Conservation (phyloP, 305 asterid genomes). For the Solanum hybrid region DNA sequence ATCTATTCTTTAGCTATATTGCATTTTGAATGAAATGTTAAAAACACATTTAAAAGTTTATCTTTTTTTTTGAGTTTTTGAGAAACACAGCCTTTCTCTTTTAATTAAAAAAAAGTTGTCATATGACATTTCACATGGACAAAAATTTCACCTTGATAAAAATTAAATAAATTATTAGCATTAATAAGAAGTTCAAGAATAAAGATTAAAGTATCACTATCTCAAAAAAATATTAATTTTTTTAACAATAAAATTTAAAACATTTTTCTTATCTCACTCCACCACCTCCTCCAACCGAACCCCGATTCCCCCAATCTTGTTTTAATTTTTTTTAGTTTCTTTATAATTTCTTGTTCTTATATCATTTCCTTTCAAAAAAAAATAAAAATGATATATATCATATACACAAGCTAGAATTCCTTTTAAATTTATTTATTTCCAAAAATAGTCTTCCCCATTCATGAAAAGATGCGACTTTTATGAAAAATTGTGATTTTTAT, state of each 20-base stretch:
- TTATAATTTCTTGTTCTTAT: too few relatives aligned
- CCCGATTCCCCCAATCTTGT: neutral
- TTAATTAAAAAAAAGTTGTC: neutral
- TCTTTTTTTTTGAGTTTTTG: neutral
- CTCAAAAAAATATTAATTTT: too few relatives aligned
- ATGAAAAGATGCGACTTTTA: too few relatives aligned
- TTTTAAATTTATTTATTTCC: too few relatives aligned
- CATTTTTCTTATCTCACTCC: neutral
- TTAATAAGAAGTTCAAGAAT: too few relatives aligned
- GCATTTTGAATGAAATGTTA: neutral
- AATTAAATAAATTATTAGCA: too few relatives aligned
- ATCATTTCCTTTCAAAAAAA: too few relatives aligned
- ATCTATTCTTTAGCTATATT: neutral
- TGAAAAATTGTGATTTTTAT: too few relatives aligned
- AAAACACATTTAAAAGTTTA: neutral
- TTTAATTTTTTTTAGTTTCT: too few relatives aligned
- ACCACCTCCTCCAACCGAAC: neutral
- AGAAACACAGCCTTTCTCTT: neutral
- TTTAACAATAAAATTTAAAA: neutral
- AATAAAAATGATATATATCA: too few relatives aligned
- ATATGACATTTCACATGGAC: neutral
- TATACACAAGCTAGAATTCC: too few relatives aligned
- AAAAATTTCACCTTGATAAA: neutral
- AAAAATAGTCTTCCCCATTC: too few relatives aligned
- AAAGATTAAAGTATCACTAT: neutral